A percentile compares a stretch with the other conserved stretches of the same genome.
Conservation (phyloP, 2,329 filamentous ascomycete genomes). For the Ophiosphaerella korrae region DNA sequence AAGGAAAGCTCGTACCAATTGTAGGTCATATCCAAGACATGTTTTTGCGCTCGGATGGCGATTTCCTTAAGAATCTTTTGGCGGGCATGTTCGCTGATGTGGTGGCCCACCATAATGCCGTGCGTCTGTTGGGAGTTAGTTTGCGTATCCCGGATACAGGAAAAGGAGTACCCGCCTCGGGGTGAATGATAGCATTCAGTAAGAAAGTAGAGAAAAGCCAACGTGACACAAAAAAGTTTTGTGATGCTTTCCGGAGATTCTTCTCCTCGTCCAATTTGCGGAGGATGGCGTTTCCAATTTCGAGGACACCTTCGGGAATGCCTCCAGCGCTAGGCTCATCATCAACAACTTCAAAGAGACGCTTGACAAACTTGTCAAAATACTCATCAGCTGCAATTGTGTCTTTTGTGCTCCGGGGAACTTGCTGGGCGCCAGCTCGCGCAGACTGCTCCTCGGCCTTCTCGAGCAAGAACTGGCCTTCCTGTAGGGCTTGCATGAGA, state of each 20-base stretch:
- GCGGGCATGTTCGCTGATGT: constrained; percentile 88
- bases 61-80: constrained; percentile 77
- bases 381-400: constrained; percentile 85
- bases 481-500: constrained; percentile 91
- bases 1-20: constrained; percentile 62
- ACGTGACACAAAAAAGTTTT: constrained; percentile 83
- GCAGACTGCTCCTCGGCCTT: constrained; percentile 76
- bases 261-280: constrained; percentile 72
- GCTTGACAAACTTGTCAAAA: constrained; percentile 79
- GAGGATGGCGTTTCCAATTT: constrained; percentile 83
- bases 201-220: constrained; percentile 93
- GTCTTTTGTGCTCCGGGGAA: constrained; percentile 76
- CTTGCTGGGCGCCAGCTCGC: constrained; percentile 71
- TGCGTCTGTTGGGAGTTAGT: constrained; percentile 56
- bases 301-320: constrained; percentile 82
- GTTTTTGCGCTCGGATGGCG: constrained; percentile 76
- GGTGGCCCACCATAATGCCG: constrained; percentile 79
- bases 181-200: constrained; percentile 81
- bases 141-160: constrained; percentile 8
- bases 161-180: constrained; percentile 66
- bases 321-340: constrained; percentile 77
- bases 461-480: constrained; percentile 88
- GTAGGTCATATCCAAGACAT: constrained; percentile 76
- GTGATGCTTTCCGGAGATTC: constrained; percentile 70
- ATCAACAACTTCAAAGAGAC: constrained; percentile 84